phyloP scores from a whole-genome alignment of 2,329 filamentous ascomycete species.

The Thelonectria discophora region DNA sequence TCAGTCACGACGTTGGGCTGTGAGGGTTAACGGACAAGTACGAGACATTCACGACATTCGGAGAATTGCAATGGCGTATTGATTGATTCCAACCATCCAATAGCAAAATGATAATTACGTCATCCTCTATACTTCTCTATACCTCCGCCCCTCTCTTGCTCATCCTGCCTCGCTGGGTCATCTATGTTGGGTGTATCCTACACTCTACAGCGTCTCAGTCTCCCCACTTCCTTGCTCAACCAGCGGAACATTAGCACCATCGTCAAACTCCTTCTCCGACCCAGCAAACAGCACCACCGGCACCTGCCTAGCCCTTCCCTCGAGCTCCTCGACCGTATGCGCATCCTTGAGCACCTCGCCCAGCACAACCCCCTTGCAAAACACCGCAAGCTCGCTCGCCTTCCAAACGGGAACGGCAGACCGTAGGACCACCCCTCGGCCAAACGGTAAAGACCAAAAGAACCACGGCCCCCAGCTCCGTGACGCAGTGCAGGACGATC shows the following conservation, averaged over 20 bases:
- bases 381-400: conserved; percentile 25
- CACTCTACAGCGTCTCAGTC: neutral
- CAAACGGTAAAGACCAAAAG: conserved; percentile 14
- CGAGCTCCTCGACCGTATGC: conserved; percentile 8
- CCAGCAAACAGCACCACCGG: conserved; percentile 4
- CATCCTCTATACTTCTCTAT: too few species aligned
- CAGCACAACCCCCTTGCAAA: conserved; percentile 17
- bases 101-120: too few species aligned
- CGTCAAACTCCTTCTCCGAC: neutral
- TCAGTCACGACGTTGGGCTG: neutral
- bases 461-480: conserved; percentile 13
- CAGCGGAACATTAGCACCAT: neutral
- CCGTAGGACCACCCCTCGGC: neutral
- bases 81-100: too few species aligned
- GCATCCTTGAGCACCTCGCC: conserved; percentile 5
- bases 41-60: too few species aligned
- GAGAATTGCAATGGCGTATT: too few species aligned
- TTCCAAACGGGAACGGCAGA: conserved; percentile 22
- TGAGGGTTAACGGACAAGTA: neutral
- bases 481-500: conserved; percentile 23
- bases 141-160: neutral
- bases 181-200: too few species aligned
- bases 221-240: conserved; percentile 1
- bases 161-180: too few species aligned
- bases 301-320: conserved; percentile 14